Percentiles rank a stretch among this genome's conserved stretches.
Conservation (phyloP, 305 asterid genomes). For the Fraxinus paxiana region DNA sequence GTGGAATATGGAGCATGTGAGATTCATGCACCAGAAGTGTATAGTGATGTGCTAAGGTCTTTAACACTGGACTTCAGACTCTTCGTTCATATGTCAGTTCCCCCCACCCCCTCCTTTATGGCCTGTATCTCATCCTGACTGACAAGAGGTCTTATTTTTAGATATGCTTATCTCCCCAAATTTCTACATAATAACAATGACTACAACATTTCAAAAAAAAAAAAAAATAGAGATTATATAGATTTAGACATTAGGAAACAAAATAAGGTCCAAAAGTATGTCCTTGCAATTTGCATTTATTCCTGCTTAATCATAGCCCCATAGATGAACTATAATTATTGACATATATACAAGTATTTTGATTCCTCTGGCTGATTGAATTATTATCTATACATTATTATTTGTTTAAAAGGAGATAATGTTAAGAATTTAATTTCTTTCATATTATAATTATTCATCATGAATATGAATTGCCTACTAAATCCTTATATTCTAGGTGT, state of each 20-base stretch:
- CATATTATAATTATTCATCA: not conserved
- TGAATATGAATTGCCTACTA: not conserved
- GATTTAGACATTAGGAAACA: not conserved
- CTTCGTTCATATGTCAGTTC: not conserved
- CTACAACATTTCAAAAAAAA: not conserved
- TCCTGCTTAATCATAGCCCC: conserved; percentile 8
- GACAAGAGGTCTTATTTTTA: not conserved
- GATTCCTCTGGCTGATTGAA: not conserved
- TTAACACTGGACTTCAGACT: not conserved
- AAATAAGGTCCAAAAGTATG: not conserved
- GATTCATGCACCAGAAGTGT: not conserved
- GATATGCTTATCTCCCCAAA: conserved; percentile 8
- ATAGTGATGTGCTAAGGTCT: not conserved
- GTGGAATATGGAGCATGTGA: not conserved
- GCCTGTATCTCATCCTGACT: conserved; percentile 22
- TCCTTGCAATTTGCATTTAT: not conserved
- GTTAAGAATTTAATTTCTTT: not conserved
- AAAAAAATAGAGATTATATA: not conserved
- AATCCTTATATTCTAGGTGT: not conserved
- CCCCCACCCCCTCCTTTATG: not conserved
- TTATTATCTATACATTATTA: conserved; percentile 1
- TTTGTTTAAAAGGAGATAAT: not conserved
- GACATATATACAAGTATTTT: conserved; percentile 9
- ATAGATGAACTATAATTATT: conserved; percentile 3
- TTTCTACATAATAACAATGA: conserved; percentile 7